Percentiles rank a stretch among this genome's conserved stretches.
These are phyloP conservation scores for Amauroascus niger DNA, from an alignment of 2,329 filamentous ascomycete species.

Conservation along the genomic window DNA sequence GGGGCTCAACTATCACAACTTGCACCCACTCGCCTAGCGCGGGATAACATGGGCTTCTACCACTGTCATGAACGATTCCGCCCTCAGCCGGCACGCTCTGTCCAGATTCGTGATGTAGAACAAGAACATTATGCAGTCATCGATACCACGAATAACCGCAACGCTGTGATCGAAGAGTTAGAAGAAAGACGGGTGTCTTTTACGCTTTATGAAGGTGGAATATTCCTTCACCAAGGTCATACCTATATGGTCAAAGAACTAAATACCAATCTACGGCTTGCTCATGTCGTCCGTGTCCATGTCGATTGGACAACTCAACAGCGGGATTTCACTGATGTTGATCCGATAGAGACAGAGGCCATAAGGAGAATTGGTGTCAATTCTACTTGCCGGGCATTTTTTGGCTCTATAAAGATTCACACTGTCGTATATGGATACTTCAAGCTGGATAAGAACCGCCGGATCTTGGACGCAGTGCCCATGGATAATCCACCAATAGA, in stretches of 20 bases:
- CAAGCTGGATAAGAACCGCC: constrained; percentile 78
- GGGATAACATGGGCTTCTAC: constrained; percentile 70
- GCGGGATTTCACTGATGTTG: constrained; percentile 86
- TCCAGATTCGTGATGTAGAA: constrained; percentile 80
- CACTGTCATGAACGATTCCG: constrained; percentile 84
- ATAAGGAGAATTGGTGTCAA: constrained; percentile 58
- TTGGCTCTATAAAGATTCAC: constrained; percentile 74
- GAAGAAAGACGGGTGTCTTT: constrained; percentile 92
- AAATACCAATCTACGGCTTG: constrained; percentile 66
- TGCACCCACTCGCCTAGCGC: constrained; percentile 61
- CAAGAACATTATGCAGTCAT: constrained; percentile 92
- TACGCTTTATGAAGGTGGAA: constrained; percentile 91
- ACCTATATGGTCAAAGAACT: constrained; percentile 90
- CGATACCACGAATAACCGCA: constrained; percentile 68
- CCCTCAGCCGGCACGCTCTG: constrained; percentile 69
- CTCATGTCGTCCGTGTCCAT: constrained; percentile 76
- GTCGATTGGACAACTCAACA: constrained; percentile 94
- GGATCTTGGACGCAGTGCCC: constrained; percentile 81
- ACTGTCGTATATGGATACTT: constrained; percentile 94
- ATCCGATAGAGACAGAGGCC: constrained; percentile 83
- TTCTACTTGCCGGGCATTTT: constrained; percentile 64
- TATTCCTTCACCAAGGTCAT: constrained; percentile 92
- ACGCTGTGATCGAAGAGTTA: constrained; percentile 78
- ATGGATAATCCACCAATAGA: constrained; percentile 90
- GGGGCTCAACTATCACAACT: constrained; percentile 61